Percentiles rank a stretch among this genome's conserved stretches.
These are phyloP conservation scores for Solanum hybrid DNA, from an alignment of 305 asterid genomes.

Conservation along the genomic window DNA sequence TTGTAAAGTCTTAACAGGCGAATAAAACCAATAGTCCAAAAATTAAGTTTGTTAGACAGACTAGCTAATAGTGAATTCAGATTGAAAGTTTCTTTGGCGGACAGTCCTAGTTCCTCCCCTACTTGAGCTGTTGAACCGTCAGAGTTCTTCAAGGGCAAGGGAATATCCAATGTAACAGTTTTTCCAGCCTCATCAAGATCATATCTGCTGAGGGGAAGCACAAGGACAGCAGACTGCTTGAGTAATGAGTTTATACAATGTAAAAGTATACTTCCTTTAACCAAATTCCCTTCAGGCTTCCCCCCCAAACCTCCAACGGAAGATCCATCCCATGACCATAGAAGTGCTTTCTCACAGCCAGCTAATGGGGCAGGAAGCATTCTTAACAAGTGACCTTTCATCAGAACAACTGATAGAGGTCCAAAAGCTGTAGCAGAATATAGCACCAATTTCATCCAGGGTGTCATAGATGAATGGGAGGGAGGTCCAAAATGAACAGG, in stretches of 20 bases:
- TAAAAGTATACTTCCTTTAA: constrained; percentile 80
- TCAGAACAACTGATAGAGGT: constrained; percentile 89
- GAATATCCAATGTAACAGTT: constrained; percentile 69
- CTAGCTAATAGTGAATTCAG: constrained; percentile 50
- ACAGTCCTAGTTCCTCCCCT: constrained; percentile 75
- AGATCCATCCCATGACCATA: constrained; percentile 99
- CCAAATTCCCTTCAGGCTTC: constrained; percentile 75
- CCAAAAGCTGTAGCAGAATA: constrained; percentile 76
- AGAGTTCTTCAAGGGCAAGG: constrained; percentile 79
- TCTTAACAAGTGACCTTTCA: constrained; percentile 94
- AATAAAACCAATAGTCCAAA: constrained; percentile 81
- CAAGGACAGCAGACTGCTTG: constrained; percentile 82
- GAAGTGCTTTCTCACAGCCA: constrained; percentile 90
- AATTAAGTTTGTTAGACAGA: constrained; percentile 61
- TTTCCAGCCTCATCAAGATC: constrained; percentile 75
- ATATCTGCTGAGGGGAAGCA: constrained; percentile 79
- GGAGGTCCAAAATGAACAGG: constrained; percentile 99
- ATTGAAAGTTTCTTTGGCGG: constrained; percentile 43
- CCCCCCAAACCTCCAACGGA: constrained; percentile 89
- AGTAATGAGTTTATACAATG: constrained; percentile 96
- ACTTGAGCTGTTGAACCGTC: constrained; percentile 79
- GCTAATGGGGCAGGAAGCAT: constrained; percentile 97
- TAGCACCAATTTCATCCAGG: constrained; percentile 93
- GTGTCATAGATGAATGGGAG: constrained; percentile 91
- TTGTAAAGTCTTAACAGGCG: constrained; percentile 72